These are phyloP conservation scores for Emydomyces testavorans DNA, from an alignment of 2,329 filamentous ascomycete genomes.

Conservation along the genomic window DNA sequence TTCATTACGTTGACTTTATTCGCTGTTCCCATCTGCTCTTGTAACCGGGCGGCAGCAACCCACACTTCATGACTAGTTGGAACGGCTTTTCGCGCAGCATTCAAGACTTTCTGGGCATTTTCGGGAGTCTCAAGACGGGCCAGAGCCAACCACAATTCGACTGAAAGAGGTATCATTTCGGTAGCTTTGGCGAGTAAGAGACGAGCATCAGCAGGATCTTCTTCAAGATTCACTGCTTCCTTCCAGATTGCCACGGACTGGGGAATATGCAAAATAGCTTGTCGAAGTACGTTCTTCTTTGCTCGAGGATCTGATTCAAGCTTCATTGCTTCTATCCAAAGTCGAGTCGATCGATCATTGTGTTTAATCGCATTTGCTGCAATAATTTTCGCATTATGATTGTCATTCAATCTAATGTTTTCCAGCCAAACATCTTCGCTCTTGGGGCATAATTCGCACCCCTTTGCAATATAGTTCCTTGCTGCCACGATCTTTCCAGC, in stretches of 20 bases:
- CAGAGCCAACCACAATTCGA: conserved; percentile 89
- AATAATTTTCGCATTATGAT: conserved; percentile 88
- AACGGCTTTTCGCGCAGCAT: conserved; percentile 84
- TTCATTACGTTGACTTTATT: conserved; percentile 86
- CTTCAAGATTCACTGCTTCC: conserved; percentile 88
- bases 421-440: conserved; percentile 95
- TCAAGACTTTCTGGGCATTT: conserved; percentile 88
- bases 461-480: conserved; percentile 73
- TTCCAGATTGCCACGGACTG: conserved; percentile 98
- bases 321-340: conserved; percentile 95
- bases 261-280: conserved; percentile 83
- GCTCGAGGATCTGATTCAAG: conserved; percentile 70
- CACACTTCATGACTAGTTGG: conserved; percentile 92
- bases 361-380: conserved; percentile 86
- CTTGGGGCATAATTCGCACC: conserved; percentile 82
- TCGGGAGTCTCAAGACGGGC: conserved; percentile 80
- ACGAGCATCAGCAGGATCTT: conserved; percentile 75
- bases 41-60: conserved; percentile 84
- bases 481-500: conserved; percentile 86
- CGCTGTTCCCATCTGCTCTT: conserved; percentile 76
- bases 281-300: conserved; percentile 84
- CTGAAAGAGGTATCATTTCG: conserved; percentile 83
- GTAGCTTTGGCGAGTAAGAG: conserved; percentile 88
- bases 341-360: conserved; percentile 72
- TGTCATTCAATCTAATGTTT: conserved; percentile 84